Conservation (phyloP, 2,329 filamentous ascomycete genomes). For the Aspergillus aculeatus region DNA sequence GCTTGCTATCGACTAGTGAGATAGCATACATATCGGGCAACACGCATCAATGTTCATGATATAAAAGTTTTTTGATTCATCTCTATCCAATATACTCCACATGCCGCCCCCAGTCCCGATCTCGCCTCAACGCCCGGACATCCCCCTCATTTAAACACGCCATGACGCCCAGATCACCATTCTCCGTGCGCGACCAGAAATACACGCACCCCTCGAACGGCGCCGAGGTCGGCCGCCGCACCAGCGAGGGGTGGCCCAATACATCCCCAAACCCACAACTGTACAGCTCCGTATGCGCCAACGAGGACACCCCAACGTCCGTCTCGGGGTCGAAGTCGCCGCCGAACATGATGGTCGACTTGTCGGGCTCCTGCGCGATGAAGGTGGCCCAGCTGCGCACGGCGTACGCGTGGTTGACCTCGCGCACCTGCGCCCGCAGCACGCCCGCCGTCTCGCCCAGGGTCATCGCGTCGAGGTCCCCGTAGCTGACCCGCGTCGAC, state of each 20-base stretch:
- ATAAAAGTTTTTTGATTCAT: too few species aligned
- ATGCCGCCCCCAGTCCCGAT: neutral
- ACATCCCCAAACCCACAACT: neutral
- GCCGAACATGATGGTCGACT: constrained; percentile 1
- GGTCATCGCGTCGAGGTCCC: neutral
- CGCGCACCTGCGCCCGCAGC: neutral
- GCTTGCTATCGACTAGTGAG: too few species aligned
- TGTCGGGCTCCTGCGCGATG: constrained; percentile 6
- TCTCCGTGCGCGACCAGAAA: neutral
- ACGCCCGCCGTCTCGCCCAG: neutral
- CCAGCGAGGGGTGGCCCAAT: neutral
- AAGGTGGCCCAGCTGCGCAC: constrained; percentile 13
- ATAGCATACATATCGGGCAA: too few species aligned
- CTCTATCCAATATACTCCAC: neutral
- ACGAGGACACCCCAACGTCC: constrained; percentile 1
- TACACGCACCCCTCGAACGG: neutral
- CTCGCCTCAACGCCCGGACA: neutral
- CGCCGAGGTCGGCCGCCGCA: neutral
- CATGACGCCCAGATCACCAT: neutral
- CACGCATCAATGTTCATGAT: too few species aligned
- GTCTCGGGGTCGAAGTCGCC: constrained; percentile 1
- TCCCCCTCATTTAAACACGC: neutral
- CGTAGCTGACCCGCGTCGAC: neutral
- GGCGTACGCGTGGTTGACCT: neutral
- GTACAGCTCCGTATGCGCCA: neutral